These are phyloP conservation scores for Leccinum pallidistipes DNA, from an alignment of 1,284 basidiomycete species.

Conservation along the genomic window DNA sequence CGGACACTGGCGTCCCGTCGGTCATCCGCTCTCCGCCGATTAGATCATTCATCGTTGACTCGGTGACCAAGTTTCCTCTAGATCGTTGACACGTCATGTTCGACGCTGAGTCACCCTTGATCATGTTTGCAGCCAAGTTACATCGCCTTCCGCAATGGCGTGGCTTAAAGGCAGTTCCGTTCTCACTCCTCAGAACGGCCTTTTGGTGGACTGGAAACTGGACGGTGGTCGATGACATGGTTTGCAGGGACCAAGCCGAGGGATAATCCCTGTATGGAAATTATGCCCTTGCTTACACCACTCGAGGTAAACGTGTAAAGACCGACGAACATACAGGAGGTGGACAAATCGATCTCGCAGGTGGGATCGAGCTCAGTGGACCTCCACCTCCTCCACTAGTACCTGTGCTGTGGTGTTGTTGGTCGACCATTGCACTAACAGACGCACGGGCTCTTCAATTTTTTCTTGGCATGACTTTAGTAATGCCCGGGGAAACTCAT, in stretches of 20 bases:
- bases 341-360: slow-evolving; percentile 60
- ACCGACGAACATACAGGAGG: slow-evolving; percentile 41
- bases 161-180: slow-evolving; percentile 40
- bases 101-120: slow-evolving; percentile 53
- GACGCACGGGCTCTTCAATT: background rate
- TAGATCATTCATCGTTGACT: slow-evolving; percentile 7
- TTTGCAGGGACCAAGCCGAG: slow-evolving; percentile 40
- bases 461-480: background rate
- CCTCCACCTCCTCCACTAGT: background rate
- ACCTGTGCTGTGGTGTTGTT: slow-evolving; percentile 3
- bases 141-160: slow-evolving; percentile 49
- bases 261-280: slow-evolving; percentile 49
- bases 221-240: slow-evolving; percentile 42
- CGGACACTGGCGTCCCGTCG: background rate
- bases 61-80: slow-evolving; percentile 20
- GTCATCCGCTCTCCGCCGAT: background rate
- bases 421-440: background rate
- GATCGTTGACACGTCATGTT: slow-evolving; percentile 41
- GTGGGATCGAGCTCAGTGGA: slow-evolving; percentile 39
- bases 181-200: slow-evolving; percentile 51
- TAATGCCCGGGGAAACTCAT: background rate
- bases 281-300: slow-evolving; percentile 51
- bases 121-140: slow-evolving; percentile 41
- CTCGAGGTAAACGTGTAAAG: slow-evolving; percentile 45
- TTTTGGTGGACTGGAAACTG: slow-evolving; percentile 42